Base-by-base conservation (phyloP, 108 stramenopile genomes). In the Cyclotella baltica region DNA sequence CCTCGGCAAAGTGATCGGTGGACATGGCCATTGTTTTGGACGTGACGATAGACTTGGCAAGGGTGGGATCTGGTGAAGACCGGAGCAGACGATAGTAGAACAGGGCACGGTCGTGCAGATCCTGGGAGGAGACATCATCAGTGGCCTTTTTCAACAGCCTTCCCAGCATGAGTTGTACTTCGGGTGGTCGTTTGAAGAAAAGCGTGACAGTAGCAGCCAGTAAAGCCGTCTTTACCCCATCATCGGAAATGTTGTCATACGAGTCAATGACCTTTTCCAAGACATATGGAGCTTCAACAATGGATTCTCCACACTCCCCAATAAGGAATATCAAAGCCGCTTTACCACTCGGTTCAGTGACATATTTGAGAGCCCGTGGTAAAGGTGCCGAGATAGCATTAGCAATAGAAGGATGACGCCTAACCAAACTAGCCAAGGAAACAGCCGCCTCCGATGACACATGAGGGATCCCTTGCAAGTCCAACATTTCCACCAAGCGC, bases 161-260 rank as follows among this genome's bases (percentile, higher is more conserved):
- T 20, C 97, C 98, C 25, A 99, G 88, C 98, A 99, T 99, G 3
- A 76, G 76, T 70, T 98, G 97, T 52, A 96, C 85, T 83, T 99
- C 98, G 1, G 98, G 97, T n/a, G 99, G 95, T n/a, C 98, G 88
- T 75, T 88, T 73, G 81, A 98, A 98, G 84, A 99, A 99, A 2
- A 99, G 85, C 67, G 97, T 98, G 75, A 97, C 88, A 11, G 97
- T 90, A 35, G 95, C 93, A 20, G 89, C 93, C 47, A 99, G 83
- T 43, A 99, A 84, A 23, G 96, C 89, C 77, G 95, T 88, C 77
- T 98, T 97, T 30, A 99, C 91, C 0, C 56, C 52, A 23, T 82
- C 78, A 63, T 90, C 88, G 27, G 76, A 75, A 53, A 90, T 83
- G 29, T 74, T 66, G 23, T 89, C 93, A 58, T 96, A 94, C 8